A percentile compares a stretch with the other conserved stretches of the same genome.
Evolutionary conservation across 1,139 yeast species (phyloP).

Genomic region (Eremothecium gossypii): DNA sequence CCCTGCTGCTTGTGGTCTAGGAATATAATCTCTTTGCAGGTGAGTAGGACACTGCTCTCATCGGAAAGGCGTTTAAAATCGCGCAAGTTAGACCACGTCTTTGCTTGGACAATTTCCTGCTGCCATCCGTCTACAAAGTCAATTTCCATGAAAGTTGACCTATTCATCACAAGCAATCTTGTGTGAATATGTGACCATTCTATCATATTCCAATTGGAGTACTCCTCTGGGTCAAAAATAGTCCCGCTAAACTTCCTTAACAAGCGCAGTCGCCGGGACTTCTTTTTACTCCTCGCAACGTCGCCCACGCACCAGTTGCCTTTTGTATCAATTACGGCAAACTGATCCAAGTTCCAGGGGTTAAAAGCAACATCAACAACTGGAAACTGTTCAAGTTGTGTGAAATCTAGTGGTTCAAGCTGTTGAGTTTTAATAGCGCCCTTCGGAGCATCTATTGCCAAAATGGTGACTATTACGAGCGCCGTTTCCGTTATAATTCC

Average conservation of each 20-base stretch:
- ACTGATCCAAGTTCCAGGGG: conserved; percentile 33
- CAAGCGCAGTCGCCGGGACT: conserved; percentile 9
- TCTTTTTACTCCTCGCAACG: conserved; percentile 19
- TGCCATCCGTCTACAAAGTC: conserved; percentile 25
- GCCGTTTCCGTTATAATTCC: conserved; percentile 24
- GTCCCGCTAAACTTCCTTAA: conserved; percentile 18
- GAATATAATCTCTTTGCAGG: conserved; percentile 55
- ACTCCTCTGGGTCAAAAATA: conserved; percentile 39
- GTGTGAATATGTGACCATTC: conserved; percentile 36
- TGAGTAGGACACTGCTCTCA: conserved; percentile 38
- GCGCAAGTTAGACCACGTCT: conserved; percentile 47
- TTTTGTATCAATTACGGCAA: conserved; percentile 41
- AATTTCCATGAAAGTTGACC: conserved; percentile 37
- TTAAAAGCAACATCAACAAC: conserved; percentile 42
- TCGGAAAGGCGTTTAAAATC: conserved; percentile 35
- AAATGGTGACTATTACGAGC: conserved; percentile 18
- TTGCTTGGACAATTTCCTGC: conserved; percentile 39
- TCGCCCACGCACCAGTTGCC: conserved; percentile 44
- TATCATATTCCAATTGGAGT: conserved; percentile 48
- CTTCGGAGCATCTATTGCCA: conserved; percentile 11
- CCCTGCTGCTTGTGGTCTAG: conserved; percentile 28
- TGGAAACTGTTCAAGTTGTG: conserved; percentile 26
- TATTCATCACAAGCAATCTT: conserved; percentile 35
- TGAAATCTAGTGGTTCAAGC: conserved; percentile 17
- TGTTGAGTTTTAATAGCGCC: conserved; percentile 10